Evolutionary conservation across 345 rosid species (phyloP).

Genomic region (Citrus trifoliata): DNA sequence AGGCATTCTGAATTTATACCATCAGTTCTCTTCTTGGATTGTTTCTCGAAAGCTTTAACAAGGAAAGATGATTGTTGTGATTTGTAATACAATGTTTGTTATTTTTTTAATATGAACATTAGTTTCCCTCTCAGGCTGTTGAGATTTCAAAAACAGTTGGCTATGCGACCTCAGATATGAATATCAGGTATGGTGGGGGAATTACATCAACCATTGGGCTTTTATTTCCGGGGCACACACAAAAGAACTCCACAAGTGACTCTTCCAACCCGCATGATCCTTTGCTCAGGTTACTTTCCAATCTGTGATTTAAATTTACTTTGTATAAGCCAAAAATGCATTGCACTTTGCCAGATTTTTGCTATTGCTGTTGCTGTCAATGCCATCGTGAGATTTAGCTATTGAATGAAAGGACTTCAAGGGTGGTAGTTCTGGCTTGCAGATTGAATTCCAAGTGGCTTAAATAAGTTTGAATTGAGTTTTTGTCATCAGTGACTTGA

Average conservation of each 20-base stretch:
- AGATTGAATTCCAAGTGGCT: not conserved
- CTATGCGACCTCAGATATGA: conserved; percentile 75
- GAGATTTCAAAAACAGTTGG: conserved; percentile 62
- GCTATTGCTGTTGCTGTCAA: not conserved
- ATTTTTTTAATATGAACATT: not conserved
- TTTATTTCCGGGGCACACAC: conserved; percentile 44
- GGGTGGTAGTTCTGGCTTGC: not conserved
- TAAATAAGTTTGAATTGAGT: not conserved
- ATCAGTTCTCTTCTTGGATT: not conserved
- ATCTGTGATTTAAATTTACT: not conserved
- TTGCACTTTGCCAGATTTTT: not conserved
- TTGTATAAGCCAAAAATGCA: not conserved
- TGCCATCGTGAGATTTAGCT: not conserved
- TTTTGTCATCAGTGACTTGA: not conserved
- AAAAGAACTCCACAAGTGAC: conserved; percentile 26
- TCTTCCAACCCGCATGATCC: conserved; percentile 40
- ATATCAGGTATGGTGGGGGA: conserved; percentile 79
- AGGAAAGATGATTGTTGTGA: not conserved
- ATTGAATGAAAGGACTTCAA: not conserved
- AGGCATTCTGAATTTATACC: not conserved
- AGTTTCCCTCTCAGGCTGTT: conserved; percentile 50
- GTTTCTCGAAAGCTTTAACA: not conserved
- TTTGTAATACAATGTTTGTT: not conserved
- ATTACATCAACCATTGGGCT: conserved; percentile 60
- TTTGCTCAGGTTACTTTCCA: conserved; percentile 43